Conservation (phyloP, 2,329 filamentous ascomycete species). For the Apiospora malaysiana region DNA sequence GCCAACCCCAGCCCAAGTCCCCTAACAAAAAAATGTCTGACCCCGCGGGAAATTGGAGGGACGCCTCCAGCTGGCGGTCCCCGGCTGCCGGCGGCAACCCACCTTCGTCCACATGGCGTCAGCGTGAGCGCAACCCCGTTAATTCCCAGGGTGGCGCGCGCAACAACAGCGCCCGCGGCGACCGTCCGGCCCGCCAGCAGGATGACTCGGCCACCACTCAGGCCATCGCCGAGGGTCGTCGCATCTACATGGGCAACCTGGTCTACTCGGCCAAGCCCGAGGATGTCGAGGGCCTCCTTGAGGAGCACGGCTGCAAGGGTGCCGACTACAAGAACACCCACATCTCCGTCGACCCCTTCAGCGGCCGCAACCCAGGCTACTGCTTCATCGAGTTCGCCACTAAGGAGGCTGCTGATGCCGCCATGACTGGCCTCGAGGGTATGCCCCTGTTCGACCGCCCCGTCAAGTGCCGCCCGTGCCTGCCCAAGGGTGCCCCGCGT, state of each 20-base stretch:
- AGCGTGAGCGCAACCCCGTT: conserved; percentile 12
- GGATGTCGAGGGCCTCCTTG: conserved; percentile 44
- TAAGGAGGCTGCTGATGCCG: conserved; percentile 60
- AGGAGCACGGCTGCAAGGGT: conserved; percentile 40
- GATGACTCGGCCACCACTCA: conserved; percentile 1
- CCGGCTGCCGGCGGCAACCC: not conserved
- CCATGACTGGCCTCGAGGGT: conserved; percentile 62
- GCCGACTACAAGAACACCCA: conserved; percentile 59
- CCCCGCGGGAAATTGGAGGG: conserved; percentile 15
- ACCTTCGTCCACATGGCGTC: conserved; percentile 19
- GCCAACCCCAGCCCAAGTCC: not conserved
- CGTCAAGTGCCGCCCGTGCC: conserved; percentile 69
- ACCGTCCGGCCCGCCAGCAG: conserved; percentile 1
- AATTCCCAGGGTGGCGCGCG: not conserved
- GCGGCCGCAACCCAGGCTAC: conserved; percentile 73
- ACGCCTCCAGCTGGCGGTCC: conserved; percentile 15
- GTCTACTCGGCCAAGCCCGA: conserved; percentile 55
- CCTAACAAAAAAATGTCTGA: not conserved
- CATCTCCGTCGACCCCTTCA: conserved; percentile 72
- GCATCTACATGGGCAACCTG: conserved; percentile 72
- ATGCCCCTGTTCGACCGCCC: conserved; percentile 61
- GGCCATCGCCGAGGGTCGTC: conserved; percentile 32
- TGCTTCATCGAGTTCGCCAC: conserved; percentile 73
- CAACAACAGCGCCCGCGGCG: not conserved
- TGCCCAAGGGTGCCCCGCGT: conserved; percentile 52